phyloP scores from a whole-genome alignment of 2,329 filamentous ascomycete genomes.

The Penicillium sclerotiorum region DNA sequence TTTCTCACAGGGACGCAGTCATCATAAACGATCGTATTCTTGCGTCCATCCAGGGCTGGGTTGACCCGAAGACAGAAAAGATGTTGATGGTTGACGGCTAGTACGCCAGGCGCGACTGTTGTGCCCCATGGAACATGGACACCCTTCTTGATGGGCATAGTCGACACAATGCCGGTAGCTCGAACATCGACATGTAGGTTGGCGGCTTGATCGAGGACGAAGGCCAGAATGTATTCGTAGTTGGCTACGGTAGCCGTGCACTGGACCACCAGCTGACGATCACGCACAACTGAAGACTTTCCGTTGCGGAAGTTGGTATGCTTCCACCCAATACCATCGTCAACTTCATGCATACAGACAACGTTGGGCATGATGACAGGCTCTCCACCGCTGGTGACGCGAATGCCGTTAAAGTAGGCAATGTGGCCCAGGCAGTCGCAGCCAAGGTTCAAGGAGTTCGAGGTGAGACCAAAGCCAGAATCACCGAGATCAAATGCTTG shows the following conservation, averaged over 20 bases:
- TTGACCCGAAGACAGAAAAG: slow-evolving; percentile 6
- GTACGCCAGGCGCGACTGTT: slow-evolving; percentile 64
- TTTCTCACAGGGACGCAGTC: background rate
- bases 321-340: slow-evolving; percentile 70
- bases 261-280: background rate
- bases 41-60: background rate
- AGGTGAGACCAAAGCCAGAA: background rate
- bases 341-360: slow-evolving; percentile 70
- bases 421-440: slow-evolving; percentile 7
- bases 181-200: slow-evolving; percentile 64
- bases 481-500: slow-evolving; percentile 54
- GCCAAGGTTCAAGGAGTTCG: background rate
- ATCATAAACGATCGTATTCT: background rate
- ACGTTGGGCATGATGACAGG: slow-evolving; percentile 60
- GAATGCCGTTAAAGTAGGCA: background rate
- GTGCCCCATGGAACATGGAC: slow-evolving; percentile 61
- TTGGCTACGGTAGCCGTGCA: slow-evolving; percentile 50
- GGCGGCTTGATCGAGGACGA: slow-evolving; percentile 65
- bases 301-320: slow-evolving; percentile 69
- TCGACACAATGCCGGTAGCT: slow-evolving; percentile 68
- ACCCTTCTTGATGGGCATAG: slow-evolving; percentile 61
- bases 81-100: slow-evolving; percentile 42
- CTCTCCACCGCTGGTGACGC: slow-evolving; percentile 45
- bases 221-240: slow-evolving; percentile 44
- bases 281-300: slow-evolving; percentile 63